These are phyloP conservation scores for Fraxinus cuspidata DNA, from an alignment of 257 asterid genomes.

Conservation along the genomic window DNA sequence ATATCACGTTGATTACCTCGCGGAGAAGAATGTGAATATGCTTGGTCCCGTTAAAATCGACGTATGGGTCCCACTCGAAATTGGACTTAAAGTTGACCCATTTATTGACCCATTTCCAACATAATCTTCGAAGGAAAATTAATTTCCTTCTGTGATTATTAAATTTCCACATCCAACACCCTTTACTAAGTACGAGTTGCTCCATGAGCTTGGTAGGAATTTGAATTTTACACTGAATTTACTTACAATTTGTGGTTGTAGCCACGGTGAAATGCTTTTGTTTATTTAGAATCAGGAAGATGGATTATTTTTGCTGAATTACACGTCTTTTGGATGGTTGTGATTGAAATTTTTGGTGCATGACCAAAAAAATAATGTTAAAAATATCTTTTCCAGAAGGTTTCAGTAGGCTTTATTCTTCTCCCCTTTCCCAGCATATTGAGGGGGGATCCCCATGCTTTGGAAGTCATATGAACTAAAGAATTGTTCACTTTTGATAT, in stretches of 20 bases:
- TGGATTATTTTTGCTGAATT: constrained; percentile 19
- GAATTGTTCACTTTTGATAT: neutral
- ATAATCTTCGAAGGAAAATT: no score
- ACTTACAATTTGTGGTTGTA: constrained; percentile 11
- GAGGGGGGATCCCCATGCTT: neutral
- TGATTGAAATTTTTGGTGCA: constrained; percentile 1
- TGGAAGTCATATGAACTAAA: neutral
- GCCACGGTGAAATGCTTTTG: neutral
- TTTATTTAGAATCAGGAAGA: constrained; percentile 16
- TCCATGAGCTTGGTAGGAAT: constrained; percentile 87
- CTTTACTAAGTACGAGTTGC: constrained; percentile 82
- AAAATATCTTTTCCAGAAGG: neutral
- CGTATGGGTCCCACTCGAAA: no score
- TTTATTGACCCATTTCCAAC: no score
- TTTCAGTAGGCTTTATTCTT: neutral
- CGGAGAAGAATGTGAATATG: no score
- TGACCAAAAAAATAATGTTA: no score
- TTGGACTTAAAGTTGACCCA: no score
- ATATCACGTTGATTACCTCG: no score
- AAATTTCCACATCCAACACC: no score
- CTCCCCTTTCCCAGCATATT: neutral
- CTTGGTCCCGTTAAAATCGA: no score
- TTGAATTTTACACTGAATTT: constrained; percentile 11
- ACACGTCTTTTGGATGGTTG: constrained; percentile 1
- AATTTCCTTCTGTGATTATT: no score